These are phyloP conservation scores for Paraphaeosphaeria sporulosa DNA, from an alignment of 2,329 filamentous ascomycete genomes.

Conservation along the genomic window DNA sequence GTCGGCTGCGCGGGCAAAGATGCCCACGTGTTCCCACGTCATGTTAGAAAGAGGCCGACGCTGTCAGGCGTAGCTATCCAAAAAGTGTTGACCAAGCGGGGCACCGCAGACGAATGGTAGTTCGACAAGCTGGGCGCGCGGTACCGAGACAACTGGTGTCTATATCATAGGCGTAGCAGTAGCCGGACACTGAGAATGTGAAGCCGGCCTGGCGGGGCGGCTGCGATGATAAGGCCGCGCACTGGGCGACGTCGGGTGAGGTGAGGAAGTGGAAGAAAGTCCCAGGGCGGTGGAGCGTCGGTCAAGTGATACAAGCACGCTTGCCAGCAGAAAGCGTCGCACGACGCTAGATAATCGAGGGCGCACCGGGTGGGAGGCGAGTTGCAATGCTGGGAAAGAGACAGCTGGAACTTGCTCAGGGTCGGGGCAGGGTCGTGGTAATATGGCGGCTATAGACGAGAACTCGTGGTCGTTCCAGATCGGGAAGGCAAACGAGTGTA, in stretches of 20 bases:
- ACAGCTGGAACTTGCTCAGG: conserved; percentile 22
- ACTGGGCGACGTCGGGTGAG: conserved; percentile 13
- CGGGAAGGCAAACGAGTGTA: conserved; percentile 36
- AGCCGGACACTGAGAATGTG: not conserved
- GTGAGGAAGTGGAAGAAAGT: conserved; percentile 18
- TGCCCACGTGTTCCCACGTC: conserved; percentile 32
- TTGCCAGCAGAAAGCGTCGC: conserved; percentile 31
- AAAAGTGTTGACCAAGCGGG: conserved; percentile 22
- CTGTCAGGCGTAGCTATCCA: conserved; percentile 18
- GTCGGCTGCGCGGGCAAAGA: conserved; percentile 37
- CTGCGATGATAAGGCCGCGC: not conserved
- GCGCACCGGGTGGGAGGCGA: conserved; percentile 24
- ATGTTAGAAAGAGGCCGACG: conserved; percentile 33
- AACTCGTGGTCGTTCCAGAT: conserved; percentile 14
- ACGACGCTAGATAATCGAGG: conserved; percentile 42
- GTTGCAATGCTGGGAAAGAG: conserved; percentile 19
- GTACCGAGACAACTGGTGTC: conserved; percentile 12
- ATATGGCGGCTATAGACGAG: conserved; percentile 20
- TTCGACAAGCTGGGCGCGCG: conserved; percentile 11
- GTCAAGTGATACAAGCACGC: conserved; percentile 40
- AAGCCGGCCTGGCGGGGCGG: not conserved
- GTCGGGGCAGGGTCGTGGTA: not conserved
- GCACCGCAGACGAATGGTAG: conserved; percentile 3
- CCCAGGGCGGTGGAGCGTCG: conserved; percentile 31
- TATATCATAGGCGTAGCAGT: conserved; percentile 19